Evolutionary conservation across 1,284 basidiomycete species (phyloP).

Genomic region (Cryptococcus sp.): DNA sequence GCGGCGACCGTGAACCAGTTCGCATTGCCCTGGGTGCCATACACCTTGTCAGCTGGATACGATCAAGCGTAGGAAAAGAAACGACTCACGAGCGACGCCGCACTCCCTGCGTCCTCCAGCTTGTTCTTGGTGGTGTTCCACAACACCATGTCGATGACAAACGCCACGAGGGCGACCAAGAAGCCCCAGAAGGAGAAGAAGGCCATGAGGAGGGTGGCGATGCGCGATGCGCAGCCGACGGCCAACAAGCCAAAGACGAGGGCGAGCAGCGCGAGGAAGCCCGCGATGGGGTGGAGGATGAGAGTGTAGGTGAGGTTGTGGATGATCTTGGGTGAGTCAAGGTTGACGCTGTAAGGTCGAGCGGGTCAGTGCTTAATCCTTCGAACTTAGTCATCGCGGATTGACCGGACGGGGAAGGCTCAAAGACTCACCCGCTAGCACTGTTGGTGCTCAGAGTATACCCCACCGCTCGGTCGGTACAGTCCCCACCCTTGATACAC

Average conservation of each 20-base stretch:
- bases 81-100: constrained; percentile 52
- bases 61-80: not conserved
- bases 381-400: not conserved
- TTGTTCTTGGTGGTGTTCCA: constrained; percentile 66
- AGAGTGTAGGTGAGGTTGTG: constrained; percentile 67
- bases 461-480: constrained; percentile 29
- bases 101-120: constrained; percentile 56
- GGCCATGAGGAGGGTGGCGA: constrained; percentile 70
- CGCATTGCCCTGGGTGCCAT: constrained; percentile 37
- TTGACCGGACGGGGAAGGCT: not conserved
- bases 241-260: constrained; percentile 65
- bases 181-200: constrained; percentile 62
- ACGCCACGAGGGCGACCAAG: constrained; percentile 63
- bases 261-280: constrained; percentile 66
- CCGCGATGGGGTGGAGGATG: constrained; percentile 74
- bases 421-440: constrained; percentile 21
- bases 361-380: not conserved
- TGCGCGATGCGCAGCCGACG: constrained; percentile 61
- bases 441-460: constrained; percentile 31
- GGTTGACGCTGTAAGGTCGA: constrained; percentile 20
- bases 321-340: constrained; percentile 55
- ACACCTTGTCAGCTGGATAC: not conserved
- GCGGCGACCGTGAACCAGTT: constrained; percentile 67
- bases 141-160: constrained; percentile 72
- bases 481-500: constrained; percentile 57